Evolutionary conservation across 306 rosid genomes (phyloP).

Genomic region (Rosa persica): DNA sequence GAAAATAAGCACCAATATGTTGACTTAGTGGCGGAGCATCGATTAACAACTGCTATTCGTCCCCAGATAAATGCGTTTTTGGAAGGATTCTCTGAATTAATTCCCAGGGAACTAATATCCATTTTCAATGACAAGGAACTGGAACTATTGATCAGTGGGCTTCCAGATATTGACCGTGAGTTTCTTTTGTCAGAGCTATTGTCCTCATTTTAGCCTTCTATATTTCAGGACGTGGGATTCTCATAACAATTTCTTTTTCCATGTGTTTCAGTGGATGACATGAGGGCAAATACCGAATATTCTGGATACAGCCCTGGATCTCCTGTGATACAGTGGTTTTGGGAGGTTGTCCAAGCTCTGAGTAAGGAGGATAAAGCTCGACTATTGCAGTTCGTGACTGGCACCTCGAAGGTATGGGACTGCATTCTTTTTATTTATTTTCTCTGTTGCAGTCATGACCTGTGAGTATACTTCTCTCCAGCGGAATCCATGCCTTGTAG

Average conservation of each 20-base stretch:
- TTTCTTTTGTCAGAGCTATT: constrained; percentile 7
- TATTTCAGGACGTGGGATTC: constrained; percentile 13
- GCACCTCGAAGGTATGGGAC: constrained; percentile 86
- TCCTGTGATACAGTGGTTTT: constrained; percentile 89
- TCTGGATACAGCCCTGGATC: constrained; percentile 88
- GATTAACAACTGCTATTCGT: constrained; percentile 90
- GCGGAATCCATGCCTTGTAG: background rate
- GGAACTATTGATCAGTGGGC: constrained; percentile 91
- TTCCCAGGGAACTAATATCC: constrained; percentile 70
- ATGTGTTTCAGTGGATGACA: constrained; percentile 82
- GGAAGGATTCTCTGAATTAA: constrained; percentile 81
- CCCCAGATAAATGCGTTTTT: constrained; percentile 93
- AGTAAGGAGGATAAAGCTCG: constrained; percentile 99
- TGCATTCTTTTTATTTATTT: background rate
- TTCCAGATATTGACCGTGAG: constrained; percentile 96
- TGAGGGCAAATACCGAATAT: constrained; percentile 95
- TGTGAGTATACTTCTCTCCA: too few species aligned
- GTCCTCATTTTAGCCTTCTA: background rate
- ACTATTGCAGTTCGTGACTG: constrained; percentile 95
- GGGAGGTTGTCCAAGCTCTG: constrained; percentile 91
- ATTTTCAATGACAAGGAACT: constrained; percentile 91
- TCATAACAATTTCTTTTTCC: constrained; percentile 21
- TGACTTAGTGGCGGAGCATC: constrained; percentile 89
- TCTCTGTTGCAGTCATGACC: background rate
- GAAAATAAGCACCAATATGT: constrained; percentile 94